phyloP scores from a whole-genome alignment of 768 basidiomycete genomes.

The Russula sp. region DNA sequence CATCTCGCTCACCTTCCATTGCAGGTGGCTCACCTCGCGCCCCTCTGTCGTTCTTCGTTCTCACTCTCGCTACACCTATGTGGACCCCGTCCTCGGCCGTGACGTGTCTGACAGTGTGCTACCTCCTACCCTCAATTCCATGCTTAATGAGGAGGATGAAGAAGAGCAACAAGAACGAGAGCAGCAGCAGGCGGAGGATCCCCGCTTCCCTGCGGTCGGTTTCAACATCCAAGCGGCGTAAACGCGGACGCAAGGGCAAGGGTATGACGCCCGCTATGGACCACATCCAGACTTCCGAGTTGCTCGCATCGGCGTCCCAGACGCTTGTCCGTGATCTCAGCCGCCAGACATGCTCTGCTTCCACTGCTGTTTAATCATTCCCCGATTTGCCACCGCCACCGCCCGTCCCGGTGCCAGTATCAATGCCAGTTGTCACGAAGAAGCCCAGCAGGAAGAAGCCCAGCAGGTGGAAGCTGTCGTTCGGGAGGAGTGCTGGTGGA shows the following conservation, averaged over 20 bases:
- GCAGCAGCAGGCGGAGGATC: neutral
- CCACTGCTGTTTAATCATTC: slow-evolving; percentile 16
- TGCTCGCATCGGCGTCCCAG: too few relatives aligned
- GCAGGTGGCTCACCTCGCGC: too few relatives aligned
- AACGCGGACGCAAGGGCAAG: too few relatives aligned
- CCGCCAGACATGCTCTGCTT: too few relatives aligned
- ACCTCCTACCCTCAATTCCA: neutral
- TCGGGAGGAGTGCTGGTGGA: slow-evolving; percentile 48
- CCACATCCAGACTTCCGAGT: too few relatives aligned
- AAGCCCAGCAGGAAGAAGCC: slow-evolving; percentile 84
- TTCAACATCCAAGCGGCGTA: too few relatives aligned
- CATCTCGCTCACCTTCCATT: too few relatives aligned
- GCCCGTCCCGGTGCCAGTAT: slow-evolving; percentile 35
- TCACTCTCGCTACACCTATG: slow-evolving; percentile 25
- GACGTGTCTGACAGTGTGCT: slow-evolving; percentile 21
- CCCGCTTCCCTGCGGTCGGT: slow-evolving; percentile 30
- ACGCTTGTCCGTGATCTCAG: too few relatives aligned
- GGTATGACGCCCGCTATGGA: too few relatives aligned
- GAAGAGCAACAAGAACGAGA: slow-evolving; percentile 28
- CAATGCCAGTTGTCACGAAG: slow-evolving; percentile 39
- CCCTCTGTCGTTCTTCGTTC: too few relatives aligned
- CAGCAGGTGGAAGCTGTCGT: too few relatives aligned
- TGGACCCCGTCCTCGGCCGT: slow-evolving; percentile 31
- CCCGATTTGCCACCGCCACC: slow-evolving; percentile 32
- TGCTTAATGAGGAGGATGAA: slow-evolving; percentile 29